A percentile compares a stretch with the other conserved stretches of the same genome.
phyloP scores from a whole-genome alignment of 345 rosid genomes.

The Eucalyptus decipiens region DNA sequence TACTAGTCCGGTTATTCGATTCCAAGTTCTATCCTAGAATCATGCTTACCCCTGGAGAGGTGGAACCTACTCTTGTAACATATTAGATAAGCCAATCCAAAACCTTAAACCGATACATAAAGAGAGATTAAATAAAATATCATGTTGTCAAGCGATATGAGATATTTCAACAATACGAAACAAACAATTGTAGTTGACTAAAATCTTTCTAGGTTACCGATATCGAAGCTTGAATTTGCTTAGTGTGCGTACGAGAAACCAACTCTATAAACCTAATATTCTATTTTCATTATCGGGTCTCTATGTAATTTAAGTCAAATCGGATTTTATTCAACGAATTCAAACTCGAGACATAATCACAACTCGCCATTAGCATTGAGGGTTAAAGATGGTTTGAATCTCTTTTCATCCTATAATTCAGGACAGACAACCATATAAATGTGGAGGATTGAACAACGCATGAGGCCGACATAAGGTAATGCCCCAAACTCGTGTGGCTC shows the following conservation, averaged over 20 bases:
- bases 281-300: background rate
- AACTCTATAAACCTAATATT: background rate
- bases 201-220: background rate
- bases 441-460: background rate
- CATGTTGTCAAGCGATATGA: fast-evolving
- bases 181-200: background rate
- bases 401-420: background rate
- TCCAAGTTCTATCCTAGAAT: too few species aligned
- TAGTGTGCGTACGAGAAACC: background rate
- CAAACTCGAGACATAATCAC: background rate
- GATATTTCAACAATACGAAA: background rate
- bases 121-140: background rate
- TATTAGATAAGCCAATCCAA: background rate
- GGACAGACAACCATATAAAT: background rate
- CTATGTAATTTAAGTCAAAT: background rate
- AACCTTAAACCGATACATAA: background rate
- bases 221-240: background rate
- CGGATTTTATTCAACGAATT: background rate
- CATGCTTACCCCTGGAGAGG: background rate
- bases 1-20: fast-evolving
- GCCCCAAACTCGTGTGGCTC: background rate
- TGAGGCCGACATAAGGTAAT: background rate
- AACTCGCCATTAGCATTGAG: background rate
- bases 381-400: background rate
- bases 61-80: background rate